Evolutionary conservation across 352 stramenopile genomes (phyloP).

Genomic region (Globisporangium rhizosaccharum): DNA sequence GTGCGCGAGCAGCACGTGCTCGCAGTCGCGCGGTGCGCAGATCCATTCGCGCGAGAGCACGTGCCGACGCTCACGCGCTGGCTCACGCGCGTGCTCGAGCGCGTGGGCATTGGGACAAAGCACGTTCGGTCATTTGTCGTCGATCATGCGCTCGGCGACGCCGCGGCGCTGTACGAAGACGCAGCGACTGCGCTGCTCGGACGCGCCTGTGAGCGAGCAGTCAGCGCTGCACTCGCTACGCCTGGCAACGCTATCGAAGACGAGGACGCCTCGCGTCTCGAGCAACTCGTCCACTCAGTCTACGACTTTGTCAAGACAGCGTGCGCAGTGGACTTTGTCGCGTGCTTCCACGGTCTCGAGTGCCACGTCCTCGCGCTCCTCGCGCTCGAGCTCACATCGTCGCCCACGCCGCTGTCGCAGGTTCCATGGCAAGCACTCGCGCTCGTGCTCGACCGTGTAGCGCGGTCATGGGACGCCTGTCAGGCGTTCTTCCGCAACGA

Average conservation of each 20-base stretch:
- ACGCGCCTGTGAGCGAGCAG: background rate
- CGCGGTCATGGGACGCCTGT: constrained; percentile 4
- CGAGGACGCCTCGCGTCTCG: background rate
- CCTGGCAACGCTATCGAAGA: too few species aligned
- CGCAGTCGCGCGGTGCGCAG: constrained; percentile 2
- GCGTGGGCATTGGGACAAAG: constrained; percentile 4
- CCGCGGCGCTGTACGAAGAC: background rate
- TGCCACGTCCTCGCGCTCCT: background rate
- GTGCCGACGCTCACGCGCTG: background rate
- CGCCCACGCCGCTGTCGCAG: too few species aligned
- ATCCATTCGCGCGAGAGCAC: background rate
- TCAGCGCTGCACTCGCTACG: too few species aligned
- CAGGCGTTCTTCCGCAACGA: constrained; percentile 3
- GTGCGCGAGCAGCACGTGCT: constrained; percentile 5
- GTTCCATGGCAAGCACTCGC: constrained; percentile 4
- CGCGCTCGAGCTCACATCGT: background rate
- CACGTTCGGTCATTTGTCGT: constrained; percentile 10
- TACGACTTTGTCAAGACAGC: constrained; percentile 1
- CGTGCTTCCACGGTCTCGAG: constrained; percentile 8
- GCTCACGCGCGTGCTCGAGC: constrained; percentile 1
- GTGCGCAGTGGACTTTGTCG: constrained; percentile 4
- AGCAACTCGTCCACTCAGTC: constrained; percentile 2
- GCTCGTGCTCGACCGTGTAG: constrained; percentile 3
- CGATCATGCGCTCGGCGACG: background rate
- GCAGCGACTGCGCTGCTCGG: constrained; percentile 2